Evolutionary conservation across 1,284 basidiomycete genomes (phyloP).

Genomic region (Trichosporon inkin): DNA sequence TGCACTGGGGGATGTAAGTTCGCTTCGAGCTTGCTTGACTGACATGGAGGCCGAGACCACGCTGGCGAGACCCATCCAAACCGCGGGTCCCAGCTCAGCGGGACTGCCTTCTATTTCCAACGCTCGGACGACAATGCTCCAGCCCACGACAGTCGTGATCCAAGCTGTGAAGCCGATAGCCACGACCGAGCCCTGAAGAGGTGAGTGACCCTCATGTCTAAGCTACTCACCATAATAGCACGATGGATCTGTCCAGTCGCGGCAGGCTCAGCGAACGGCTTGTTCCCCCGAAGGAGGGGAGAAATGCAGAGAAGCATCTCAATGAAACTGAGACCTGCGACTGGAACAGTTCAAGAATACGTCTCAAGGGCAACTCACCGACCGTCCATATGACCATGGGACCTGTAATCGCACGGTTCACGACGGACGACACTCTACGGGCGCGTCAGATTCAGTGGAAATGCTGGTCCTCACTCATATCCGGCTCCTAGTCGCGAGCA

Average conservation of each 20-base stretch:
- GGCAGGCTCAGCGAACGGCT: constrained; percentile 16
- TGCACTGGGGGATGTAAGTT: background rate
- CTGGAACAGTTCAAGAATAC: constrained; percentile 18
- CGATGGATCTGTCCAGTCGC: background rate
- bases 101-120: background rate
- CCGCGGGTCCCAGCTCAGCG: constrained; percentile 16
- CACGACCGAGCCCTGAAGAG: background rate
- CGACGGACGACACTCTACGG: constrained; percentile 20
- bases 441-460: too few relatives aligned
- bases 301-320: constrained; percentile 40
- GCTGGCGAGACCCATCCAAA: constrained; percentile 46
- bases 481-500: constrained; percentile 30
- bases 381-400: constrained; percentile 48
- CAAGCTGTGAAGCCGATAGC: constrained; percentile 31
- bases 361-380: constrained; percentile 24
- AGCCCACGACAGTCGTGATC: constrained; percentile 46
- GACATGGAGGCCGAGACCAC: constrained; percentile 17
- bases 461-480: constrained; percentile 48
- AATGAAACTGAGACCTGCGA: constrained; percentile 40
- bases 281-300: constrained; percentile 42
- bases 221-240: background rate
- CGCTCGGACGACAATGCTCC: constrained; percentile 41
- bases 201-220: background rate
- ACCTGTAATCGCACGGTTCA: constrained; percentile 42
- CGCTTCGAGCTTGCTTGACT: too few relatives aligned